A percentile compares a stretch with the other conserved stretches of the same genome.
Evolutionary conservation across 371 early-diverging fungal genomes (phyloP).

Genomic region (Apophysomyces sp.): DNA sequence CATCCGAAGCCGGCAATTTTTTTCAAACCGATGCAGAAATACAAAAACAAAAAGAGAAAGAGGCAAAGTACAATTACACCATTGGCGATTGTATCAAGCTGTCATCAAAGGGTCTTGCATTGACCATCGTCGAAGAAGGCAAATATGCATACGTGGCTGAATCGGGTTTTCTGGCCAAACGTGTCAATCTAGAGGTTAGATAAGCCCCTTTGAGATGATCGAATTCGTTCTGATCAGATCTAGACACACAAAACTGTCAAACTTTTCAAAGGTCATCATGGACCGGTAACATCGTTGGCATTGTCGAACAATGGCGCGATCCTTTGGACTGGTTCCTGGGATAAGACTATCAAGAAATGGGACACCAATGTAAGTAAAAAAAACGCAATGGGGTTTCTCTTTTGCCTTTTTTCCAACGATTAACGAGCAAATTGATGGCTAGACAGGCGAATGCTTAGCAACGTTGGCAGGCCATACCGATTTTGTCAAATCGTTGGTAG

Average conservation of each 20-base stretch:
- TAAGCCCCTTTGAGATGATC: no score
- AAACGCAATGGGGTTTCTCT: background rate
- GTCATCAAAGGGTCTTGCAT: slow-evolving; percentile 64
- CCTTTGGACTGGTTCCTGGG: slow-evolving; percentile 84
- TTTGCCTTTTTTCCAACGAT: background rate
- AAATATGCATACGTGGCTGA: slow-evolving; percentile 58
- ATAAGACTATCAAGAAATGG: slow-evolving; percentile 77
- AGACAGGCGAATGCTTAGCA: slow-evolving; percentile 55
- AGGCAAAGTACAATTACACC: slow-evolving; percentile 63
- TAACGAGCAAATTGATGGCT: background rate
- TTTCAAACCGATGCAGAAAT: slow-evolving; percentile 81
- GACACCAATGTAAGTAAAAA: slow-evolving; percentile 45
- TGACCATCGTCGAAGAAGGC: slow-evolving; percentile 28
- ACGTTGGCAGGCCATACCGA: slow-evolving; percentile 67
- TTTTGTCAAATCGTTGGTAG: slow-evolving; percentile 69
- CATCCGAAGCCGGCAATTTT: slow-evolving; percentile 63
- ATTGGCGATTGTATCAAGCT: slow-evolving; percentile 62
- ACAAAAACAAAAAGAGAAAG: slow-evolving; percentile 51
- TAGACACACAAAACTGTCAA: slow-evolving; percentile 65
- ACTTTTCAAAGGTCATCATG: slow-evolving; percentile 74
- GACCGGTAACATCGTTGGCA: slow-evolving; percentile 77
- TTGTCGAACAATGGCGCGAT: slow-evolving; percentile 40
- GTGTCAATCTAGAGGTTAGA: slow-evolving; percentile 54
- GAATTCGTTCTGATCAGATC: background rate
- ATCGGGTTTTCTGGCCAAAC: slow-evolving; percentile 59